Conservation (phyloP, 495 filamentous ascomycete species). For the Astrocystis sublimbata region DNA sequence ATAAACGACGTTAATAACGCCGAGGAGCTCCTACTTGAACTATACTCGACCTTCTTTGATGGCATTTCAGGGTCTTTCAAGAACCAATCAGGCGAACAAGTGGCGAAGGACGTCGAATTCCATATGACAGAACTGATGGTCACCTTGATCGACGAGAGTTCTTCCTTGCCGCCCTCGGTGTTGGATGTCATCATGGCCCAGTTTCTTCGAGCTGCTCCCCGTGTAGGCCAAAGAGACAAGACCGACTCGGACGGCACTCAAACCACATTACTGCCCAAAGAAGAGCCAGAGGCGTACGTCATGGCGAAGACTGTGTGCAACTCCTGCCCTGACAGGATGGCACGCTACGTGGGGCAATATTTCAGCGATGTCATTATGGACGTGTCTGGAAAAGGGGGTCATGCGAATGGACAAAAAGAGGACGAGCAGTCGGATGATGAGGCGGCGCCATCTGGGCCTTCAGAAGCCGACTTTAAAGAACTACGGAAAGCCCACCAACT, state of each 20-base stretch:
- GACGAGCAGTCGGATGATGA: slow-evolving; percentile 76
- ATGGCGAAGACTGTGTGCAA: slow-evolving; percentile 96
- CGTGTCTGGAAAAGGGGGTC: slow-evolving; percentile 60
- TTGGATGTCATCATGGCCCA: slow-evolving; percentile 95
- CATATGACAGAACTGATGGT: slow-evolving; percentile 85
- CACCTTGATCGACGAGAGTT: slow-evolving; percentile 82
- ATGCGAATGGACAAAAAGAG: slow-evolving; percentile 50
- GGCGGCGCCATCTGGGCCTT: slow-evolving; percentile 57
- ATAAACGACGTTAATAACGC: slow-evolving; percentile 85
- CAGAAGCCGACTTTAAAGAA: slow-evolving; percentile 82
- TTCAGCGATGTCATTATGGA: slow-evolving; percentile 96
- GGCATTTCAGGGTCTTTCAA: slow-evolving; percentile 79
- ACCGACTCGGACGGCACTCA: slow-evolving; percentile 56
- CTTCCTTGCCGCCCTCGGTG: slow-evolving; percentile 74
- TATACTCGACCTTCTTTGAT: slow-evolving; percentile 90
- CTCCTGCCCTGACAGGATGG: slow-evolving; percentile 88
- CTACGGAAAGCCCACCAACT: slow-evolving; percentile 85
- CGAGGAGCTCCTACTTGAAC: slow-evolving; percentile 70
- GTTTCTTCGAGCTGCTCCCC: slow-evolving; percentile 82
- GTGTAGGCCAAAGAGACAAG: slow-evolving; percentile 58
- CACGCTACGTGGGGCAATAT: slow-evolving; percentile 88
- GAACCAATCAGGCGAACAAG: slow-evolving; percentile 69
- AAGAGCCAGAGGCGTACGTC: slow-evolving; percentile 87
- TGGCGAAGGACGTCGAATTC: slow-evolving; percentile 88
- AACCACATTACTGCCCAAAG: slow-evolving; percentile 76